Evolutionary conservation across 2,329 filamentous ascomycete genomes (phyloP).

Genomic region (Lachnellula hyalina): DNA sequence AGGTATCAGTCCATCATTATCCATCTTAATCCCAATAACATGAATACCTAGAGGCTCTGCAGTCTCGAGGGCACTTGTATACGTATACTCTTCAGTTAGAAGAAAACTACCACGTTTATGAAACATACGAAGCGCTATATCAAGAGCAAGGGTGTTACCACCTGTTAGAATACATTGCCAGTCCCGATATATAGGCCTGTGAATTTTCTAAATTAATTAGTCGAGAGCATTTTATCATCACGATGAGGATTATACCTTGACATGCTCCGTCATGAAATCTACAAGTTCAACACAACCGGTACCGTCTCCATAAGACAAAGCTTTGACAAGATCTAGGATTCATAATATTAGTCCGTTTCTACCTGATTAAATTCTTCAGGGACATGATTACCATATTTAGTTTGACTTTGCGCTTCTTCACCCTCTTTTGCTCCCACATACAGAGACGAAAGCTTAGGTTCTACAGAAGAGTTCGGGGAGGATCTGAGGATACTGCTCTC

Average conservation of each 20-base stretch:
- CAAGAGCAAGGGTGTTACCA: not conserved
- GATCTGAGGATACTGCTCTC: not conserved
- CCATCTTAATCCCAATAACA: conserved; percentile 55
- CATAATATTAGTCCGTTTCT: not conserved
- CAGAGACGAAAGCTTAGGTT: not conserved
- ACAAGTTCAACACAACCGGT: not conserved
- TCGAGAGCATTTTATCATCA: not conserved
- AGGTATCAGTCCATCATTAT: conserved; percentile 57
- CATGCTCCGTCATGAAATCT: not conserved
- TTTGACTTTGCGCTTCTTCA: not conserved
- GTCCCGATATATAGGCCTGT: not conserved
- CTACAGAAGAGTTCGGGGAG: not conserved
- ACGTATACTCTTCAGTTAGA: conserved; percentile 83
- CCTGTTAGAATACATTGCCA: not conserved
- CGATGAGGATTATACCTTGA: not conserved
- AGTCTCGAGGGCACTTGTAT: conserved; percentile 60
- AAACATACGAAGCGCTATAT: not conserved
- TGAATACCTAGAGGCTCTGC: conserved; percentile 55
- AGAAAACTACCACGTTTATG: conserved; percentile 42
- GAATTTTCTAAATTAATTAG: not conserved
- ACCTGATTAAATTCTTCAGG: not conserved
- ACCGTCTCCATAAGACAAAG: not conserved
- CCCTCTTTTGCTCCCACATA: not conserved
- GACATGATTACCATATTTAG: not conserved
- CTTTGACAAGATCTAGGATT: not conserved